These are phyloP conservation scores for Handroanthus guayacan DNA, from an alignment of 257 asterid species.

Conservation along the genomic window DNA sequence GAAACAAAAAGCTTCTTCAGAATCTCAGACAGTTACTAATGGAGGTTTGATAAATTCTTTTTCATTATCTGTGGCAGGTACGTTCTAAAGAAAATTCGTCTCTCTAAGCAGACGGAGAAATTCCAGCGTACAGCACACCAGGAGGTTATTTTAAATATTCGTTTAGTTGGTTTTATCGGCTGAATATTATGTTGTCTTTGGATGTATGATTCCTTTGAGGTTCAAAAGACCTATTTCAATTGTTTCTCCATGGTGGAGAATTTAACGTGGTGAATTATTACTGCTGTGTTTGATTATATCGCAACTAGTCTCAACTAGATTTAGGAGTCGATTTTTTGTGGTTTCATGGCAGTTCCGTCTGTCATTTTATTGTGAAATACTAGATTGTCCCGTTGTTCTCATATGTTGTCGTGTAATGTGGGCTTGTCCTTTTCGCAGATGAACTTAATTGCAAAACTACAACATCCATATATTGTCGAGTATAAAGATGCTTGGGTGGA, in stretches of 20 bases:
- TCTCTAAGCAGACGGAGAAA: constrained; percentile 81
- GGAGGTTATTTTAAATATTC: constrained; percentile 62
- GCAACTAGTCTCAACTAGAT: background rate
- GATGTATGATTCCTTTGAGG: background rate
- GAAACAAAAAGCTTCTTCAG: background rate
- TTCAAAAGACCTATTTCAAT: background rate
- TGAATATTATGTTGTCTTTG: background rate
- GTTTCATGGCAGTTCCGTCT: too few relatives aligned
- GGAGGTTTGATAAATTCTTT: constrained; percentile 3
- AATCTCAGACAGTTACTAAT: constrained; percentile 18
- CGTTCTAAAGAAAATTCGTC: constrained; percentile 82
- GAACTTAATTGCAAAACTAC: constrained; percentile 66
- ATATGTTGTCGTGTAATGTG: background rate
- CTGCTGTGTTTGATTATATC: background rate
- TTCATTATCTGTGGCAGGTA: constrained; percentile 54
- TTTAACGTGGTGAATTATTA: background rate
- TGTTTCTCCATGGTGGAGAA: background rate
- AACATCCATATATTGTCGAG: constrained; percentile 85
- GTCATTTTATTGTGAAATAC: too few relatives aligned
- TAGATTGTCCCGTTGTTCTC: too few relatives aligned
- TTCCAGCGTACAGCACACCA: constrained; percentile 76
- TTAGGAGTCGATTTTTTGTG: too few relatives aligned
- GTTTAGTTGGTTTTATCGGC: background rate
- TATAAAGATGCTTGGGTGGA: constrained; percentile 97
- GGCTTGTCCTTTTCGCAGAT: constrained; percentile 56